A percentile compares a stretch with the other conserved stretches of the same genome.
Conservation (phyloP, 176 grass and related monocot species). For the Musa acuminata region DNA sequence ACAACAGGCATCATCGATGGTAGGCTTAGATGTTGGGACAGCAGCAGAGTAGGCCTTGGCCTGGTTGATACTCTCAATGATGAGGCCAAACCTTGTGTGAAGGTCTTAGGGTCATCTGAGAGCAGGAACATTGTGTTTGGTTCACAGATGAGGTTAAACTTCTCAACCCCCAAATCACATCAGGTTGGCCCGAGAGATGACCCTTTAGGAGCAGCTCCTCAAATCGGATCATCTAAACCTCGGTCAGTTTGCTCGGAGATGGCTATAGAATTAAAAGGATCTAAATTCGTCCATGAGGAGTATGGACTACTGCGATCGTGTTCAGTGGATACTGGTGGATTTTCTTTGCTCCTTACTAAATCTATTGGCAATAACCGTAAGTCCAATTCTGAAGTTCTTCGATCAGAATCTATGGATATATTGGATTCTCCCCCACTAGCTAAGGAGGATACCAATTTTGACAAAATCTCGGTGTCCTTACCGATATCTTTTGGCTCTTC, state of each 20-base stretch:
- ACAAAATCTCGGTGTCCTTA: conserved; percentile 52
- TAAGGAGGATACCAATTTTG: conserved; percentile 24
- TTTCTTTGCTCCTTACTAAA: conserved; percentile 2
- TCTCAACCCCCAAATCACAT: not conserved
- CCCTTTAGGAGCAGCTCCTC: not conserved
- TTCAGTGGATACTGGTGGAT: conserved; percentile 25
- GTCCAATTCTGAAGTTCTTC: conserved; percentile 38
- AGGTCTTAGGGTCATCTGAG: conserved; percentile 21
- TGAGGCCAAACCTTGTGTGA: conserved; percentile 12
- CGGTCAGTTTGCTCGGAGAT: conserved; percentile 5
- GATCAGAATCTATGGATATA: conserved; percentile 12
- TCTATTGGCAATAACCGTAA: conserved; percentile 33
- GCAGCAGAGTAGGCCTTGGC: conserved; percentile 57
- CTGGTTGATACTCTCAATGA: conserved; percentile 56
- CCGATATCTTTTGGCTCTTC: conserved; percentile 38
- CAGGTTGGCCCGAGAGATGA: not conserved
- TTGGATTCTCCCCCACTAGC: not conserved
- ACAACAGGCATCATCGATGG: conserved; percentile 21
- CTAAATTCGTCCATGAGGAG: conserved; percentile 27
- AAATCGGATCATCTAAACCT: not conserved
- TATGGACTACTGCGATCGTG: conserved; percentile 60
- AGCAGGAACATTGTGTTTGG: conserved; percentile 23
- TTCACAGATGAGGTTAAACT: conserved; percentile 20
- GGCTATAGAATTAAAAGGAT: conserved; percentile 1
- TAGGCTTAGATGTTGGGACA: conserved; percentile 32